Conservation (phyloP, 805 yeast species). For the Barnettozyma botsteinii region DNA sequence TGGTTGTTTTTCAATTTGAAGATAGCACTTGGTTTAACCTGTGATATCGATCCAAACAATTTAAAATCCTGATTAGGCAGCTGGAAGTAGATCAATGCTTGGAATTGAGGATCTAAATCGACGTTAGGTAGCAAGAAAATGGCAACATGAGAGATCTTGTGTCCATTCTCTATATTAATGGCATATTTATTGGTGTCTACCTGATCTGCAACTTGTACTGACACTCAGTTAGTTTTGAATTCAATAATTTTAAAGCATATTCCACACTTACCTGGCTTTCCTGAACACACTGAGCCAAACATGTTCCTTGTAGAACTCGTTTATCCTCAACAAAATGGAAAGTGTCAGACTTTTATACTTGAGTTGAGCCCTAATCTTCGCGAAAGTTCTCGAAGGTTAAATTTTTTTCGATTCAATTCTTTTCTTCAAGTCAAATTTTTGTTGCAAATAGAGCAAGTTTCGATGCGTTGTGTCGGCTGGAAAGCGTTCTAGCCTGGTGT, state of each 20-base stretch:
- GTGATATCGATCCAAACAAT: slow-evolving; percentile 57
- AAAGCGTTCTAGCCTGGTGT: slow-evolving; percentile 2
- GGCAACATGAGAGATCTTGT: slow-evolving; percentile 70
- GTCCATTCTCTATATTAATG: slow-evolving; percentile 54
- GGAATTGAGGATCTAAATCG: slow-evolving; percentile 58
- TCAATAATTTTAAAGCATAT: neutral
- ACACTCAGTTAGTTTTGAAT: neutral
- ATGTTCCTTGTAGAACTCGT: no score
- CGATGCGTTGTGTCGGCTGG: neutral
- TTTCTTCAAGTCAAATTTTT: neutral
- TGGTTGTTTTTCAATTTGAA: slow-evolving; percentile 67
- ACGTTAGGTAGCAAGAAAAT: slow-evolving; percentile 82
- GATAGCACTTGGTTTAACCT: slow-evolving; percentile 82
- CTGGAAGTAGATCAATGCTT: slow-evolving; percentile 88
- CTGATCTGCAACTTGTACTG: slow-evolving; percentile 48
- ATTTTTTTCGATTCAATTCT: slow-evolving; percentile 1
- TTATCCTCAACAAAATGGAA: neutral
- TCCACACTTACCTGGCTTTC: slow-evolving; percentile 45
- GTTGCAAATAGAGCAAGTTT: no score
- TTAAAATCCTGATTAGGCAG: slow-evolving; percentile 51
- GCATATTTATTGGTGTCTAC: slow-evolving; percentile 66
- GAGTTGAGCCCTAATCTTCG: neutral
- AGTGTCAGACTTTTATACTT: neutral
- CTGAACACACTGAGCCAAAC: slow-evolving; percentile 77
- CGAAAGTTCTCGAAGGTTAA: slow-evolving; percentile 5